Percentiles rank a stretch among this genome's conserved stretches.
These are phyloP conservation scores for Sarcocystis neurona DNA, from an alignment of 169 alveolate species.

Conservation along the genomic window DNA sequence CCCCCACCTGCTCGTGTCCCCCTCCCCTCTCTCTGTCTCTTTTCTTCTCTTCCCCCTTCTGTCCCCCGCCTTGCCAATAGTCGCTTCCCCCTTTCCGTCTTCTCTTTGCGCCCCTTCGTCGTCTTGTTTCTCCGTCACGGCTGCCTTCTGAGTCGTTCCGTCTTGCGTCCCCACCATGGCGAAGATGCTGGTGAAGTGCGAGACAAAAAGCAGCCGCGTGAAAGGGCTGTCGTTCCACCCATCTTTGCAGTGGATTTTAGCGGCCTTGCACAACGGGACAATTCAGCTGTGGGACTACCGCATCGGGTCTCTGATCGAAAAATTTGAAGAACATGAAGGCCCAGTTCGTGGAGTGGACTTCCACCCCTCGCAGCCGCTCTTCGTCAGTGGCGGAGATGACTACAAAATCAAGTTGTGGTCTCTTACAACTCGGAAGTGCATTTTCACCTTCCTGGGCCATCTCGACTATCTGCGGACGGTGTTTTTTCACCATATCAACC, in stretches of 20 bases:
- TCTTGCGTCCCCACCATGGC: too few species aligned
- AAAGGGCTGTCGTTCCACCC: constrained; percentile 96
- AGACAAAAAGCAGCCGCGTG: constrained; percentile 92
- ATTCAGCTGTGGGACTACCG: constrained; percentile 94
- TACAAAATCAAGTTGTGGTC: constrained; percentile 91
- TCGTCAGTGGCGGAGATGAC: constrained; percentile 97
- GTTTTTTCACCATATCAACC: constrained; percentile 93
- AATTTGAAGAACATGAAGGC: constrained; percentile 76
- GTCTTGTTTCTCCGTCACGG: too few species aligned
- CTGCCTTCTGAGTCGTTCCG: too few species aligned
- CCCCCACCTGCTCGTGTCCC: too few species aligned
- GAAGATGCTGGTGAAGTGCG: constrained; percentile 90
- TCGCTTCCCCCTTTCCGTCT: too few species aligned
- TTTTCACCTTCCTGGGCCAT: constrained; percentile 93
- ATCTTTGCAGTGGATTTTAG: constrained; percentile 92
- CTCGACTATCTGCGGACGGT: constrained; percentile 94
- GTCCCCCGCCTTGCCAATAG: too few species aligned
- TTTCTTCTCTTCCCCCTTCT: too few species aligned
- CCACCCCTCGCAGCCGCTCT: constrained; percentile 94
- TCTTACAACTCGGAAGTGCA: constrained; percentile 86
- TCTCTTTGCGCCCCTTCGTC: too few species aligned
- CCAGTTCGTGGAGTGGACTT: constrained; percentile 95
- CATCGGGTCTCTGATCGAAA: constrained; percentile 74
- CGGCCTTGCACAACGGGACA: constrained; percentile 93
- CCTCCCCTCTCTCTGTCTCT: too few species aligned